Base-by-base conservation (phyloP, 495 filamentous ascomycete species). In the Penicillium mononematosum region DNA sequence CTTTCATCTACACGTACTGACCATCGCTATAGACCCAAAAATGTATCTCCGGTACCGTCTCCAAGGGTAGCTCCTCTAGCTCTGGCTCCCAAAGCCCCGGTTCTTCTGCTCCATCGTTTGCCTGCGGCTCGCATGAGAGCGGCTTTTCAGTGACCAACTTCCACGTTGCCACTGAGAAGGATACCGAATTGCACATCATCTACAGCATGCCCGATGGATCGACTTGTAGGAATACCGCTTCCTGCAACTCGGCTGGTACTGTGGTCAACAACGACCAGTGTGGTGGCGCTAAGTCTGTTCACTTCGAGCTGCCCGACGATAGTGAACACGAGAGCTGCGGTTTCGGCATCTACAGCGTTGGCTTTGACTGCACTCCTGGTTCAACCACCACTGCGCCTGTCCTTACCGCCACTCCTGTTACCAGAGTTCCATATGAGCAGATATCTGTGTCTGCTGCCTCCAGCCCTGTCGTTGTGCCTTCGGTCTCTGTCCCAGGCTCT, bases 241-340 rank as follows among this genome's bases (percentile, higher is more conserved):
- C 73, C 29, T 94, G 89, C 81, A 78, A 75, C 50, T 72, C 81
- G 46, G 75, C 76, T 24, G 89, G 88, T 64, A 83, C 84, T 49
- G 80, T 76, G 50, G 78, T 96, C 60, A 70, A 80, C 71, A 96
- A 96, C 79, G 83, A 78, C 57, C 91, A 96, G 78, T 97, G 92
- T 70, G 93, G 92, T 81, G 92, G 92, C 74, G 92, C 92, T 55
- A 88, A 79, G 65, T 81, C 81, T 22, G 90, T 96, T 34, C 83
- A 82, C 36, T 85, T 96, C 66, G 79, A 89, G 70, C 84, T 90
- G 64, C 88, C 88, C 16, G 64, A 75, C 8, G 72, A 86, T 68
- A 74, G 77, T 58, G 69, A 76, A 44, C 63, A 72, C 36, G 69
- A 75, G 41, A 67, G 67, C 53, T 93, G 91, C 75, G 80, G 79